Conservation (phyloP, 495 filamentous ascomycete genomes). For the Massariosphaeria phaeospora region DNA sequence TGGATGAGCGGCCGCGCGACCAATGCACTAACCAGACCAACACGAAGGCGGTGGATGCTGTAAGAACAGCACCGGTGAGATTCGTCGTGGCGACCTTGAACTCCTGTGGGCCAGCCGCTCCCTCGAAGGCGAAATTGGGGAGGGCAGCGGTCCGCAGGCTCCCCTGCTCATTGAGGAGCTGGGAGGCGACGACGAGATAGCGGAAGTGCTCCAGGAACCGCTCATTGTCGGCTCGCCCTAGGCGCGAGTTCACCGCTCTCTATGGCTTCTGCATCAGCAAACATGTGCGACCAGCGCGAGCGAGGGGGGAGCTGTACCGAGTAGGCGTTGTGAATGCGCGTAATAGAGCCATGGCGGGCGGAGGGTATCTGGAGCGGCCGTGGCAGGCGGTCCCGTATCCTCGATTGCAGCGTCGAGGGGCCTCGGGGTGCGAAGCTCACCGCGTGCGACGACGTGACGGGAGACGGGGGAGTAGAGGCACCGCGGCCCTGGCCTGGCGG, state of each 20-base stretch:
- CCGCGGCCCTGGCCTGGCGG: slow-evolving; percentile 18
- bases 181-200: slow-evolving; percentile 91
- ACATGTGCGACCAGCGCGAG: slow-evolving; percentile 15
- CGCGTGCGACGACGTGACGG: background rate
- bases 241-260: slow-evolving; percentile 64
- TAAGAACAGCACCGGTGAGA: slow-evolving; percentile 50
- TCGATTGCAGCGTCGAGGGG: slow-evolving; percentile 59
- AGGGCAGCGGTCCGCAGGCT: slow-evolving; percentile 15
- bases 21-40: slow-evolving; percentile 71
- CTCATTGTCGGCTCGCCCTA: slow-evolving; percentile 76
- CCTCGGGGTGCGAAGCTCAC: slow-evolving; percentile 67
- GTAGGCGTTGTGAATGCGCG: slow-evolving; percentile 26
- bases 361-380: slow-evolving; percentile 55
- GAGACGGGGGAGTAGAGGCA: slow-evolving; percentile 7
- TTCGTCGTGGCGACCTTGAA: slow-evolving; percentile 34
- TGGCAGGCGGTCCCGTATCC: slow-evolving; percentile 62
- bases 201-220: slow-evolving; percentile 92
- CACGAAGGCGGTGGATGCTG: slow-evolving; percentile 56
- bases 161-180: slow-evolving; percentile 64
- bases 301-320: too few species aligned
- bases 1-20: slow-evolving; percentile 49
- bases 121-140: slow-evolving; percentile 31
- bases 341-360: slow-evolving; percentile 52
- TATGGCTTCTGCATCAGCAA: slow-evolving; percentile 30
- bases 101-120: slow-evolving; percentile 31